A percentile compares a stretch with the other conserved stretches of the same genome.
Evolutionary conservation across 208 protist genomes (phyloP).

Genomic region (Wallacemonas sp.): DNA sequence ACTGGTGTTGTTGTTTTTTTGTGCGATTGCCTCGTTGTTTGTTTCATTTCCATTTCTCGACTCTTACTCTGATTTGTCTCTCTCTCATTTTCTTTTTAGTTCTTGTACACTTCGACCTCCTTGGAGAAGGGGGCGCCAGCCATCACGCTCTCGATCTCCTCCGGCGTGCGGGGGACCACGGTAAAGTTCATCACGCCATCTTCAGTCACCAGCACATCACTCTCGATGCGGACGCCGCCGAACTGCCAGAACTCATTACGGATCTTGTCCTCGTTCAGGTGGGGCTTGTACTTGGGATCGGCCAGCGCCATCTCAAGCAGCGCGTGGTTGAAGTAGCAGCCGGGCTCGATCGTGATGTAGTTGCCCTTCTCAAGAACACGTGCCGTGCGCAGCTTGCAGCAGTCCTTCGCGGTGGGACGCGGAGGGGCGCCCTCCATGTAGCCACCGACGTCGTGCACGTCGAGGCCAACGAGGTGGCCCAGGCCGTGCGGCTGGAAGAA

Average conservation of each 20-base stretch:
- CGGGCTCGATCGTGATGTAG: constrained; percentile 97
- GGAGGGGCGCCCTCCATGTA: constrained; percentile 81
- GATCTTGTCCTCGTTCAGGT: constrained; percentile 90
- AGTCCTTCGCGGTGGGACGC: constrained; percentile 71
- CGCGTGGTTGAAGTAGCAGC: constrained; percentile 90
- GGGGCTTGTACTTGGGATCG: constrained; percentile 62
- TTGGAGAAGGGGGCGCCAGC: constrained; percentile 63
- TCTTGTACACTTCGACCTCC: constrained; percentile 69
- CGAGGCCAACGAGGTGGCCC: constrained; percentile 95
- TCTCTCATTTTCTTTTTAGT: constrained; percentile 17
- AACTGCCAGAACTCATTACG: constrained; percentile 78
- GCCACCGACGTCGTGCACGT: constrained; percentile 98
- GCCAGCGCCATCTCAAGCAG: constrained; percentile 82
- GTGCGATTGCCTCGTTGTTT: background rate
- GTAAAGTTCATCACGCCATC: constrained; percentile 87
- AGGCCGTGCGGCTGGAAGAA: constrained; percentile 98
- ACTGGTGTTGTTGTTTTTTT: background rate
- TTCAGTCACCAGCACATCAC: constrained; percentile 96
- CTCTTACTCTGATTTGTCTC: no score
- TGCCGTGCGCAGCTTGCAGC: constrained; percentile 87
- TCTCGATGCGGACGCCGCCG: constrained; percentile 98
- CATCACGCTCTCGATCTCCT: constrained; percentile 89
- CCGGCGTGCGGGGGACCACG: constrained; percentile 78
- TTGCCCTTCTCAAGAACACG: constrained; percentile 92
- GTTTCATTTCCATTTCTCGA: background rate